Percentiles rank a stretch among this genome's conserved stretches.
These are phyloP conservation scores for Tothia fuscella DNA, from an alignment of 2,329 filamentous ascomycete genomes.

Conservation along the genomic window DNA sequence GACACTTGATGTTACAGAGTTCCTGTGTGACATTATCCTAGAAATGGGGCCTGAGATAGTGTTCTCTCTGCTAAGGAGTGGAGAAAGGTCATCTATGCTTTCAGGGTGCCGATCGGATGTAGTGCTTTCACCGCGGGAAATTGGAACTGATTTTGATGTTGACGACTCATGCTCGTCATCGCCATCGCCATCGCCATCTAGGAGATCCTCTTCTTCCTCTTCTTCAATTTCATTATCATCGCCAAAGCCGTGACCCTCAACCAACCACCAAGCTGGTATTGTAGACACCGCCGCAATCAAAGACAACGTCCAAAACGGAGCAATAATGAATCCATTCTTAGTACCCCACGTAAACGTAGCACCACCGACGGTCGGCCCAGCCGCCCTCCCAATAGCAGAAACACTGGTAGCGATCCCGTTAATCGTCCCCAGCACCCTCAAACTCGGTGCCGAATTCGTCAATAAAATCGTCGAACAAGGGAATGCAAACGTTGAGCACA, in stretches of 20 bases:
- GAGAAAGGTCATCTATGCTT: slow-evolving; percentile 26
- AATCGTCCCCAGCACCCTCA: slow-evolving; percentile 70
- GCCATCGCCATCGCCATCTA: slow-evolving; percentile 17
- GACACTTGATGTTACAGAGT: slow-evolving; percentile 1
- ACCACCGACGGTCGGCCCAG: slow-evolving; percentile 65
- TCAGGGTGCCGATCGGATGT: slow-evolving; percentile 12
- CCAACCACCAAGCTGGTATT: slow-evolving; percentile 61
- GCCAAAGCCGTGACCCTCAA: slow-evolving; percentile 59
- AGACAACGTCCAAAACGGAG: slow-evolving; percentile 72
- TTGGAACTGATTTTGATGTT: slow-evolving; percentile 10
- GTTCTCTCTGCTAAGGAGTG: slow-evolving; percentile 24
- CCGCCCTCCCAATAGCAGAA: slow-evolving; percentile 65
- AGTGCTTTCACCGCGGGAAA: neutral
- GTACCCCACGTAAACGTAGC: slow-evolving; percentile 65
- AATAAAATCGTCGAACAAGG: slow-evolving; percentile 82
- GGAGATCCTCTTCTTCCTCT: slow-evolving; percentile 25
- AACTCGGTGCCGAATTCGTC: slow-evolving; percentile 69
- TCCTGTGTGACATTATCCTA: neutral
- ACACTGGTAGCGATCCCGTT: slow-evolving; percentile 84
- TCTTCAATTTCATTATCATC: slow-evolving; percentile 24
- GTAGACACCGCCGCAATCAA: slow-evolving; percentile 51
- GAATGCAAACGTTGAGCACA: slow-evolving; percentile 72
- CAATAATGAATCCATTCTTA: slow-evolving; percentile 60
- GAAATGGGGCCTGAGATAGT: slow-evolving; percentile 12
- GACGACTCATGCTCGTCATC: slow-evolving; percentile 12